Base-by-base conservation (phyloP, 2,329 filamentous ascomycete genomes). In the Gyromitra esculenta region DNA sequence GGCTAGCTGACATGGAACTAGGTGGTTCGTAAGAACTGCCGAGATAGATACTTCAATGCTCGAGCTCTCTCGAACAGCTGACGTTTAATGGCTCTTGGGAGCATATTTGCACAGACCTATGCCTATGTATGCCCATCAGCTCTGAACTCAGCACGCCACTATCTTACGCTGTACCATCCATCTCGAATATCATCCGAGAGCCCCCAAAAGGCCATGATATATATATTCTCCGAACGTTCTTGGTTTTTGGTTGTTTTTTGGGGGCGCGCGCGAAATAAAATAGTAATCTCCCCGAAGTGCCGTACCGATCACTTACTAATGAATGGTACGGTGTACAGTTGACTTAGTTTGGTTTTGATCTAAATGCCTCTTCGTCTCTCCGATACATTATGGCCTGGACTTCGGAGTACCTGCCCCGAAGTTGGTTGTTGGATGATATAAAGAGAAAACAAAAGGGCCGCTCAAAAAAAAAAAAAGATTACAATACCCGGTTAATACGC, bases 211-310 rank as follows among this genome's bases (percentile, higher is more conserved):
- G 18, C 15, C 31, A 18, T n/a, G 39, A 54, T 54, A 21, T 21
- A 21, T 21, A 21, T 21, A 41, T 66, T 66, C 35, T 54, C 63
- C 63, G 43, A 52, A 65, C 18, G 8, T 31, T 6, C n/a, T 31
- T 21, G 18, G 18, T 31, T 54, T 48, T 37, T 21, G 18, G 18
- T 31, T 54, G 37, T 37, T 57, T 48, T 39, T 48, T 39, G 52
- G 52, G 15, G 15, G 15, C 21, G 25, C 1, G 25, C 25, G 25
- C 25, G 25, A 31, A 45, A 52, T 39, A 3, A 31, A 8, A 56
- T 54, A 68, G 65, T 68, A 68, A 68, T 68, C 65, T 18, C 37
- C 65, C n/a, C 25, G 13, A 9, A 56, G 11, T n/a, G 31, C 39
- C 59, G 48, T 21, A n/a, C 35, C 25, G 52, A 37, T 7, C 52